Conservation (phyloP, 345 rosid genomes). For the Bruguiera parviflora region DNA sequence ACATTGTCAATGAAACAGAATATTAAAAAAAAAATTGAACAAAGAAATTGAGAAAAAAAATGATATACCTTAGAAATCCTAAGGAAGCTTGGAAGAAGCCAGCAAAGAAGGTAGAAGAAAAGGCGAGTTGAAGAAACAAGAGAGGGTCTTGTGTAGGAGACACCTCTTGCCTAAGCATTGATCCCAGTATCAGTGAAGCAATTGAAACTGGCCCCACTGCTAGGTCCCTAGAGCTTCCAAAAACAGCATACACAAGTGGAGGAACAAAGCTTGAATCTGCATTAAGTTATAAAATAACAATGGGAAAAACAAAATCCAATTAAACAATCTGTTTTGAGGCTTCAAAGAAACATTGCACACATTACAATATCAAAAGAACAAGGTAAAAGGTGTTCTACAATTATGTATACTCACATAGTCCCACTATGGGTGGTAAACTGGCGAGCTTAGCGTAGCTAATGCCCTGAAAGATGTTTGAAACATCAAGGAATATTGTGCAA, state of each 20-base stretch:
- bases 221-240: slow-evolving; percentile 93
- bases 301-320: too few relatives aligned
- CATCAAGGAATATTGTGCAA: not conserved
- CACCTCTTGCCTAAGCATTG: slow-evolving; percentile 83
- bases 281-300: not conserved
- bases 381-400: not conserved
- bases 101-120: slow-evolving; percentile 88
- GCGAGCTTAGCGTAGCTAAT: slow-evolving; percentile 97
- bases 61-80: slow-evolving; percentile 66
- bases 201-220: slow-evolving; percentile 97
- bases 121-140: slow-evolving; percentile 83
- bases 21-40: not conserved
- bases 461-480: slow-evolving; percentile 50
- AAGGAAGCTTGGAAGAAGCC: slow-evolving; percentile 93
- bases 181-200: slow-evolving; percentile 87
- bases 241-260: slow-evolving; percentile 85
- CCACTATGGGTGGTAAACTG: slow-evolving; percentile 80
- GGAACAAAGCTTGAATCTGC: slow-evolving; percentile 96
- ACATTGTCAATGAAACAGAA: not conserved
- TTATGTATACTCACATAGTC: slow-evolving; percentile 63
- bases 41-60: not conserved
- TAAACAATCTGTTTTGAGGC: too few relatives aligned
- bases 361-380: not conserved
- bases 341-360: not conserved
- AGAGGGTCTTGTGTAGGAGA: slow-evolving; percentile 60